Evolutionary conservation across 1,139 yeast genomes (phyloP).

Genomic region (Candida glucosophila): DNA sequence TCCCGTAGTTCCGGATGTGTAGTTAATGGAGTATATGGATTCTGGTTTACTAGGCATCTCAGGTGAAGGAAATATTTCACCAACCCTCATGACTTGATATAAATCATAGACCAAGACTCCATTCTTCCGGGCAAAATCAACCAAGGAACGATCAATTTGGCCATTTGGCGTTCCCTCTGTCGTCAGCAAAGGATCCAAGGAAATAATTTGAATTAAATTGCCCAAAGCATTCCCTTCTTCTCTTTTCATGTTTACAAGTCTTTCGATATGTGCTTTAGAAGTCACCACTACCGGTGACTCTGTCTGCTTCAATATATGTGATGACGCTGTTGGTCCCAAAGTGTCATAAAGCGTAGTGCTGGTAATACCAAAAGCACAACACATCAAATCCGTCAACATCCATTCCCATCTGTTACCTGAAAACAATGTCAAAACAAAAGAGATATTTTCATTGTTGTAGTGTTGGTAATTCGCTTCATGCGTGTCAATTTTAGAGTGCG

Average conservation of each 20-base stretch:
- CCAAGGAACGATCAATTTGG: slow-evolving; percentile 12
- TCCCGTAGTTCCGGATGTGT: slow-evolving; percentile 38
- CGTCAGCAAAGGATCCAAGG: slow-evolving; percentile 32
- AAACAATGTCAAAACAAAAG: slow-evolving; percentile 27
- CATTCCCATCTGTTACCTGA: slow-evolving; percentile 32
- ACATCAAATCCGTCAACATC: slow-evolving; percentile 30
- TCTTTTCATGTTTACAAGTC: slow-evolving; percentile 19
- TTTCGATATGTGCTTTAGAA: slow-evolving; percentile 21
- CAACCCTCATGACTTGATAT: slow-evolving; percentile 21
- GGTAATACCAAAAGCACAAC: slow-evolving; percentile 26
- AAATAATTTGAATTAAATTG: slow-evolving; percentile 21
- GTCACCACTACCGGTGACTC: slow-evolving; percentile 28
- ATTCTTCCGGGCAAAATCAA: slow-evolving; percentile 13
- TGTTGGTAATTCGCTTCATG: slow-evolving; percentile 14
- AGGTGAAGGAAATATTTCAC: slow-evolving; percentile 15
- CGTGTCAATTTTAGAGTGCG: slow-evolving; percentile 19
- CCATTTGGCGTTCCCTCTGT: slow-evolving; percentile 5
- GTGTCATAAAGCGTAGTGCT: slow-evolving; percentile 34
- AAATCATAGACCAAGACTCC: slow-evolving; percentile 23
- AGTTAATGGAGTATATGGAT: slow-evolving; percentile 29
- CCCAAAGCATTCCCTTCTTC: slow-evolving; percentile 16
- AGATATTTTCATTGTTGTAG: slow-evolving; percentile 16
- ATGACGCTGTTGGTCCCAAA: slow-evolving; percentile 27
- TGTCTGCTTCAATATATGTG: slow-evolving; percentile 25
- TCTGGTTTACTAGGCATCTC: slow-evolving; percentile 20